A percentile compares a stretch with the other conserved stretches of the same genome.
Evolutionary conservation across 2,329 filamentous ascomycete species (phyloP).

Genomic region (Alternaria consortialis): DNA sequence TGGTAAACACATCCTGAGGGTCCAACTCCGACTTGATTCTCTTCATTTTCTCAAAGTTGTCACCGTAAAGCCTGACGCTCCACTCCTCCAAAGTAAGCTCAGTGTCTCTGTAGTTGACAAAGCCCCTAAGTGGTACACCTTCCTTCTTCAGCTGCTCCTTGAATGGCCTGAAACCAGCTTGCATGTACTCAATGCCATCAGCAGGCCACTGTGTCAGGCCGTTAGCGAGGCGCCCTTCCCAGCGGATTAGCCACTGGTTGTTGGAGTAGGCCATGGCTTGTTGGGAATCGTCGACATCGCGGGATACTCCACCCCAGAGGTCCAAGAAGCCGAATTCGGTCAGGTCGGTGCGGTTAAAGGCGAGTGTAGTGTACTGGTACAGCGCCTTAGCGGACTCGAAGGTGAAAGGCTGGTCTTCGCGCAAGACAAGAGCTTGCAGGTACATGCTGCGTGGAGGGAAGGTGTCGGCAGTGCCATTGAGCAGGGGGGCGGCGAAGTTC

Average conservation of each 20-base stretch:
- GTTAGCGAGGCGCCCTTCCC: constrained; percentile 22
- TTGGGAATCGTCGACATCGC: constrained; percentile 24
- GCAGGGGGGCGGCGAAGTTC: constrained; percentile 9
- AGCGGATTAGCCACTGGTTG: constrained; percentile 36
- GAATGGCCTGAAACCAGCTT: constrained; percentile 26
- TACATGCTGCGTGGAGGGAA: constrained; percentile 26
- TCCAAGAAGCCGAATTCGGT: constrained; percentile 28
- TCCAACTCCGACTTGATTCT: constrained; percentile 24
- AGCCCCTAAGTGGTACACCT: constrained; percentile 24
- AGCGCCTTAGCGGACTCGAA: constrained; percentile 23
- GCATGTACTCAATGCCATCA: constrained; percentile 29
- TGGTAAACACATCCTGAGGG: constrained; percentile 23
- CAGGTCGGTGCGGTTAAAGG: constrained; percentile 28
- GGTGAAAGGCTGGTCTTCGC: constrained; percentile 20
- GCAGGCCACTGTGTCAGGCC: constrained; percentile 22
- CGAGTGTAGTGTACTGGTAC: constrained; percentile 13
- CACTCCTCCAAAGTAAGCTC: constrained; percentile 24
- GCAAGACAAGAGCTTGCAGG: constrained; percentile 24
- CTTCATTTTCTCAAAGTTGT: constrained; percentile 29
- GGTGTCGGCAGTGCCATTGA: constrained; percentile 20
- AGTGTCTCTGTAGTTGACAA: constrained; percentile 31
- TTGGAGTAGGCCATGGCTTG: constrained; percentile 25
- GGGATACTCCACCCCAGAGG: constrained; percentile 29
- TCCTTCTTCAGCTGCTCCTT: constrained; percentile 21
- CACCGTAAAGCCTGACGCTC: constrained; percentile 27